Conservation (phyloP, 1,284 basidiomycete genomes). For the Trichosporon coremiiforme region DNA sequence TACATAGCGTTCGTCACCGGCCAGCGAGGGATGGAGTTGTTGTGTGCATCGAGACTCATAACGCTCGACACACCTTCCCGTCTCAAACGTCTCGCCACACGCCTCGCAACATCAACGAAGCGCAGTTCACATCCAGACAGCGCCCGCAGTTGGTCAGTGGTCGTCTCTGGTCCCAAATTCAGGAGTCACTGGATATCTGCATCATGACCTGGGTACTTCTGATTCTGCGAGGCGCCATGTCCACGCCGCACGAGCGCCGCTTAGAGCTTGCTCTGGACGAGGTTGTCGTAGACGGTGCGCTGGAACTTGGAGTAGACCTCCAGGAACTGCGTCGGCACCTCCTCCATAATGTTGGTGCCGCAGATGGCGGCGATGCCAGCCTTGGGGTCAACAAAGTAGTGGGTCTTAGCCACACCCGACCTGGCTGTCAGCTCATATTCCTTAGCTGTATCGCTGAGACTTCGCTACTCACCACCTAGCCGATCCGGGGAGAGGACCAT, state of each 20-base stretch:
- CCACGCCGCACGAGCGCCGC: too few species aligned
- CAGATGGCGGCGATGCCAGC: slow-evolving; percentile 28
- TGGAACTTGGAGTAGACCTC: slow-evolving; percentile 9
- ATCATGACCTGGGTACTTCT: background rate
- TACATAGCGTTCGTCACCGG: too few species aligned
- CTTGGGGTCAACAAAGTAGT: slow-evolving; percentile 37
- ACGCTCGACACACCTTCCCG: too few species aligned
- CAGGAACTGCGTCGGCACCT: background rate
- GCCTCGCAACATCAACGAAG: too few species aligned
- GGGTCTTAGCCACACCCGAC: slow-evolving; percentile 37
- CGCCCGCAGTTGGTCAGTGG: too few species aligned
- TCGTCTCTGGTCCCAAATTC: too few species aligned
- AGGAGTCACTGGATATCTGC: background rate
- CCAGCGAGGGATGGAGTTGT: too few species aligned
- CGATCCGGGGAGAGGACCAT: slow-evolving; percentile 30
- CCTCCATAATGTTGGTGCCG: slow-evolving; percentile 16
- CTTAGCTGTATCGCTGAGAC: too few species aligned
- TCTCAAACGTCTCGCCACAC: too few species aligned
- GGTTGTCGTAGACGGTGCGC: background rate
- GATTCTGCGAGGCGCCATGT: background rate
- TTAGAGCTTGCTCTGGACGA: slow-evolving; percentile 1
- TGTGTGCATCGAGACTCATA: too few species aligned
- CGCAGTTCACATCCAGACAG: too few species aligned
- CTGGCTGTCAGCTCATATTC: too few species aligned
- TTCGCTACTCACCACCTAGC: slow-evolving; percentile 27